Base-by-base conservation (phyloP, 2,329 filamentous ascomycete genomes). In the Grosmannia penicillata region DNA sequence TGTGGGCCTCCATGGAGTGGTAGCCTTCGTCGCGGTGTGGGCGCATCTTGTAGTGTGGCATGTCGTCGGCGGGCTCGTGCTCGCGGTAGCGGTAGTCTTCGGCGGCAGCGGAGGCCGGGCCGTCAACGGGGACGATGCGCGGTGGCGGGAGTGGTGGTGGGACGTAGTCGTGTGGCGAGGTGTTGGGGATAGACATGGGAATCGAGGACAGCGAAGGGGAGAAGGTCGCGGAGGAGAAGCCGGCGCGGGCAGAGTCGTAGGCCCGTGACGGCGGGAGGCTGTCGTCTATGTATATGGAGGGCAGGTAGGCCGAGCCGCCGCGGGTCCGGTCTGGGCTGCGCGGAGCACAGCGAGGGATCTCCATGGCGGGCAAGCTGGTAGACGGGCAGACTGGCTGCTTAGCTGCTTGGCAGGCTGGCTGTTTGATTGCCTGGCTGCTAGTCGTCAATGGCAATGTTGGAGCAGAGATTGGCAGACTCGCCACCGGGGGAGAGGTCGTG, bases 141-240 rank as follows among this genome's bases (percentile, higher is more conserved):
- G 57, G 57, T 17, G 57, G 57, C 15, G 56, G 56, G 32, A 60
- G 44, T 10, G 57, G 56, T 25, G 57, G 57, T 19, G 57, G 57
- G 13, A 50, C 54, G 40, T 58, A 51, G 37, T 55, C 49, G n/a
- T 51, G 49, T 10, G 47, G 48, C 35, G 52, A 49, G 31, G 47
- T 50, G 40, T 52, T 55, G 36, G 52, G 53, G 47, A 60, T 59
- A 19, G 54, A 51, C 56, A 59, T 57, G 3, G 57, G 56, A 26
- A 53, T 52, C 9, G 57, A 57, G 18, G 53, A 42, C 17, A 50
- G 31, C 26, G 52, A 45, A 9, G 53, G 48, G 14, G 55, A 53
- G 43, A 52, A 52, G 38, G 44, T 47, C n/a, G 53, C 51, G 9
- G 47, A 40, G 8, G 46, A 40, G 32, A 33, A 43, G 21, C 38